Evolutionary conservation across 2,329 filamentous ascomycete genomes (phyloP).

Genomic region (Beauveria caledonica): DNA sequence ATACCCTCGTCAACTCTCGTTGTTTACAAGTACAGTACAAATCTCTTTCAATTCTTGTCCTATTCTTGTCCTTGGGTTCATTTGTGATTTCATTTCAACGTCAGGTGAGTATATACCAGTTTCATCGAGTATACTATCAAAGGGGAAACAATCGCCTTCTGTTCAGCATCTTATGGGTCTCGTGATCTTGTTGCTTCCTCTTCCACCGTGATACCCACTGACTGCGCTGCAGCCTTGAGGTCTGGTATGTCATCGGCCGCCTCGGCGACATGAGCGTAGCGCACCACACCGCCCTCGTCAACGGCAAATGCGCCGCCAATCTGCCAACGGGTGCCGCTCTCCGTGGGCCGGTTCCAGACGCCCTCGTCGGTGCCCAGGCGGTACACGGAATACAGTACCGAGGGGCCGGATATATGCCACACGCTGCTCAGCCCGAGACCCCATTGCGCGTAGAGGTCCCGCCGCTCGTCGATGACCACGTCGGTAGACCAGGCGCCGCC

Average conservation of each 20-base stretch:
- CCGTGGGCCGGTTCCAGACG: slow-evolving; percentile 57
- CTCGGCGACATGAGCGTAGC: slow-evolving; percentile 23
- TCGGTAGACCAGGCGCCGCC: slow-evolving; percentile 49
- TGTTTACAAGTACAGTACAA: neutral
- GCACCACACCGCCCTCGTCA: slow-evolving; percentile 23
- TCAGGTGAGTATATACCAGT: too few relatives aligned
- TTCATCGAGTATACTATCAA: too few relatives aligned
- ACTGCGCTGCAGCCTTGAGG: slow-evolving; percentile 21
- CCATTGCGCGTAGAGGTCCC: slow-evolving; percentile 56
- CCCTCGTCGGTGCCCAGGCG: slow-evolving; percentile 52
- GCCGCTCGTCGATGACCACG: slow-evolving; percentile 51
- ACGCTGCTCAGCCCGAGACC: slow-evolving; percentile 53
- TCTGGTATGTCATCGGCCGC: slow-evolving; percentile 26
- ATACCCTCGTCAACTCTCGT: neutral
- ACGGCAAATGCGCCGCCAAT: slow-evolving; percentile 54
- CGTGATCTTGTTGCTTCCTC: neutral
- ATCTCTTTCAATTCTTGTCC: neutral
- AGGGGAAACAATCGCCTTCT: too few relatives aligned
- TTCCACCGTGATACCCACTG: slow-evolving; percentile 16
- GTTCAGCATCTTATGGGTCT: neutral
- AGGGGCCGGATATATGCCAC: slow-evolving; percentile 55
- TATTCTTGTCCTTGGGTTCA: neutral
- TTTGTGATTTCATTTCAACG: too few relatives aligned
- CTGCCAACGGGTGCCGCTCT: slow-evolving; percentile 63
- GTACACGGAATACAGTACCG: slow-evolving; percentile 46